These are phyloP conservation scores for Cladophialophora exuberans DNA, from an alignment of 2,329 filamentous ascomycete genomes.

Conservation along the genomic window DNA sequence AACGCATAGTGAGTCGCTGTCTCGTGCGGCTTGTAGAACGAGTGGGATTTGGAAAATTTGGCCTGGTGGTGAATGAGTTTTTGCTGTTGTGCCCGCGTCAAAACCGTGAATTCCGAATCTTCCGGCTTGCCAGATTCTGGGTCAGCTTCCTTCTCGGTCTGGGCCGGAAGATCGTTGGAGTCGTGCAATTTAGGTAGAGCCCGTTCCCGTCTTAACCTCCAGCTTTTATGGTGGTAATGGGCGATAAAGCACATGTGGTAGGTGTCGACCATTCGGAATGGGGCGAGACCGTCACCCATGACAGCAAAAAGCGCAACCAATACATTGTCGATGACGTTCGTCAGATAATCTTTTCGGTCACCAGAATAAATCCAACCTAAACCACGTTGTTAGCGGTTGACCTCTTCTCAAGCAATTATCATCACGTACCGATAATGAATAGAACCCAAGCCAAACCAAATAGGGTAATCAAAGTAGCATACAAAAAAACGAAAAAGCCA, in stretches of 20 bases:
- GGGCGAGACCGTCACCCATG: slow-evolving; percentile 70
- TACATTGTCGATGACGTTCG: slow-evolving; percentile 72
- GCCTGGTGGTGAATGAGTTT: slow-evolving; percentile 75
- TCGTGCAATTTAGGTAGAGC: slow-evolving; percentile 65
- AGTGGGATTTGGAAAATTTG: slow-evolving; percentile 81
- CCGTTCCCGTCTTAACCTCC: slow-evolving; percentile 66
- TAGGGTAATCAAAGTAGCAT: slow-evolving; percentile 78
- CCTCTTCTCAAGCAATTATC: not conserved
- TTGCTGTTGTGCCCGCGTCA: slow-evolving; percentile 62
- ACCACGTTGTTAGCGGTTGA: not conserved
- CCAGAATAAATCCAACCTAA: slow-evolving; percentile 79
- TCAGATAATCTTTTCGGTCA: slow-evolving; percentile 68
- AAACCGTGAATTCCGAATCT: slow-evolving; percentile 32
- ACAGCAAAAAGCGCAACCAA: slow-evolving; percentile 72
- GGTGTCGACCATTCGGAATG: slow-evolving; percentile 78
- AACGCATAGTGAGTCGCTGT: slow-evolving; percentile 81
- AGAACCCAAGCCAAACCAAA: slow-evolving; percentile 88
- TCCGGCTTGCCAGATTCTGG: slow-evolving; percentile 45
- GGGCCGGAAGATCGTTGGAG: slow-evolving; percentile 68
- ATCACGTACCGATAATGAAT: slow-evolving; percentile 72
- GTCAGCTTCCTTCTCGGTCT: slow-evolving; percentile 45
- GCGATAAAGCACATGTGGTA: slow-evolving; percentile 87
- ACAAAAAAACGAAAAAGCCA: slow-evolving; percentile 81
- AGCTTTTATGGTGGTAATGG: slow-evolving; percentile 69
- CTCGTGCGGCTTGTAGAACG: slow-evolving; percentile 88